Base-by-base conservation (phyloP, 2,329 filamentous ascomycete genomes). In the Penicillium sp. region DNA sequence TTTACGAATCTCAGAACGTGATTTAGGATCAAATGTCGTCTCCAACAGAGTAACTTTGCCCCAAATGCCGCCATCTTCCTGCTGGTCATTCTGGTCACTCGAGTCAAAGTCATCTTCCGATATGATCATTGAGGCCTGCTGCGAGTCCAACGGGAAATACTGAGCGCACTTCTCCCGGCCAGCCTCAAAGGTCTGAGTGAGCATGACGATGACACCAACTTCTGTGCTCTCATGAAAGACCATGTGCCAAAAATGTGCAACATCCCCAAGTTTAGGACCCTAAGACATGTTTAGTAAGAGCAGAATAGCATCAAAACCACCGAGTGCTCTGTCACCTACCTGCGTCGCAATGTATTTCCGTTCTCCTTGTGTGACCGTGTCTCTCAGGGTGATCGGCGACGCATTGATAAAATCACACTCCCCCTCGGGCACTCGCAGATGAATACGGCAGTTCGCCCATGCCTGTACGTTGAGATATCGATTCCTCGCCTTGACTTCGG, bases 181-280 rank as follows among this genome's bases (percentile, higher is more conserved):
- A 28, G 80, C 78, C 70, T 97, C 92, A 64, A 88, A 79, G 24
- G 89, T 92, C 66, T 90, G 89, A 2, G 92, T 98, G 54, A 98
- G 81, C 88, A 97, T 96, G 49, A 97, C 85, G 46, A 97, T 86
- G 49, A 97, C 89, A 1, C 83, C 89, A 2, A 86, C 82, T 40
- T 84, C 83, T 24, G 72, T 71, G n/a, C 78, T 82, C 69, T 95
- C 89, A 63, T 95, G 85, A 67, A 88, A 88, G 31, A 96, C 78
- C 93, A 98, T 98, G 65, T 93, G 88, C 88, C 92, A 98, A 57
- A 95, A 88, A 65, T 95, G 89, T 58, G 84, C 82, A 47, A 86
- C 78, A 13, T 87, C 88, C 24, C 82, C 81, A 52, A 78, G 71
- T 63, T 91, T 95, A 5, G 93, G 93, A 0, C 93, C 93, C 74